Evolutionary conservation across 169 alveolate genomes (phyloP).

Genomic region (Plasmodium blacklocki): DNA sequence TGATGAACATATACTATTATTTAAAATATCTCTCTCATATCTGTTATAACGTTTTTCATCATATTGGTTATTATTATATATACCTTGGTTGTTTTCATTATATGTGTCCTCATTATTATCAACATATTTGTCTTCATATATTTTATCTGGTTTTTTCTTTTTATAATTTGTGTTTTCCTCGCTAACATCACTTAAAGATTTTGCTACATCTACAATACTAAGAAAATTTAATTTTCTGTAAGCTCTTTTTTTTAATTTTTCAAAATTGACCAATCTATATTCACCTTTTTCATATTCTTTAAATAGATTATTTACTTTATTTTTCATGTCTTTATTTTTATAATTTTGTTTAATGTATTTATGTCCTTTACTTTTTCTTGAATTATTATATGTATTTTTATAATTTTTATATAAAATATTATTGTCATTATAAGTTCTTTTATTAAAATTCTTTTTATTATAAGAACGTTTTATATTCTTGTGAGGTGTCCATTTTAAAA

Average conservation of each 20-base stretch:
- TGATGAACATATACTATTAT: too few species aligned
- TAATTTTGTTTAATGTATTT: background rate
- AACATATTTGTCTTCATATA: too few species aligned
- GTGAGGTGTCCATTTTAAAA: too few species aligned
- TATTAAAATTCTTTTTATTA: too few species aligned
- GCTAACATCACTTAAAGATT: constrained; percentile 8
- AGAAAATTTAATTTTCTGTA: constrained; percentile 52
- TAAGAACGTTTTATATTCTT: too few species aligned
- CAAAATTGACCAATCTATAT: constrained; percentile 38
- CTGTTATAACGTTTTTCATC: too few species aligned
- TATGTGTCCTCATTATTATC: too few species aligned
- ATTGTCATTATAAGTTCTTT: too few species aligned
- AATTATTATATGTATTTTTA: background rate
- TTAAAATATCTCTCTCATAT: too few species aligned
- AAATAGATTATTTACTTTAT: background rate
- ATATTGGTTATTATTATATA: too few species aligned
- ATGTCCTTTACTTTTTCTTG: background rate
- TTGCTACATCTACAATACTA: constrained; percentile 61
- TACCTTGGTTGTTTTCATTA: too few species aligned
- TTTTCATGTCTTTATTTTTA: background rate
- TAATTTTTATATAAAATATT: background rate
- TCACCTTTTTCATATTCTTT: background rate
- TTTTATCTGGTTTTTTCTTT: background rate
- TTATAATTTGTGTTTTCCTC: background rate
- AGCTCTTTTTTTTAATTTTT: constrained; percentile 56